Conservation (phyloP, 495 filamentous ascomycete species). For the Hyaloscypha hepaticicola region DNA sequence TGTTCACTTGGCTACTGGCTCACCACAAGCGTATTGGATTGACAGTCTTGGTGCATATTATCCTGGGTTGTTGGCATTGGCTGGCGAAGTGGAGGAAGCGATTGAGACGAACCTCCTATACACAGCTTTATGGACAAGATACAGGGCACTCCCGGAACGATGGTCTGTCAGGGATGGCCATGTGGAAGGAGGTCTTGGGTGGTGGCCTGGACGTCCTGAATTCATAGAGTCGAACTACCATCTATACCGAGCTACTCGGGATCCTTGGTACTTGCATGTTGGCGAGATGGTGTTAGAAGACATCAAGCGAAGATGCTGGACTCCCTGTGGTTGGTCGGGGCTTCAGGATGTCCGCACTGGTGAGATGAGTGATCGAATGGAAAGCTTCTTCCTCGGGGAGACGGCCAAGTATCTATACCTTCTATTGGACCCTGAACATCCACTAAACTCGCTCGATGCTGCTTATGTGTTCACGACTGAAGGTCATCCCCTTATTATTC, state of each 20-base stretch:
- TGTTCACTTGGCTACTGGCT: slow-evolving; percentile 81
- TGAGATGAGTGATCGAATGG: slow-evolving; percentile 92
- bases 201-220: slow-evolving; percentile 94
- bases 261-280: slow-evolving; percentile 94
- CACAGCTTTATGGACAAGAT: slow-evolving; percentile 91
- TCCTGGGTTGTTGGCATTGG: slow-evolving; percentile 82
- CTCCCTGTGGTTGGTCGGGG: slow-evolving; percentile 90
- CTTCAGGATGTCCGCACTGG: slow-evolving; percentile 90
- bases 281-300: slow-evolving; percentile 94
- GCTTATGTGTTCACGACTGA: slow-evolving; percentile 94
- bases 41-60: slow-evolving; percentile 95
- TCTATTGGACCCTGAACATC: slow-evolving; percentile 82
- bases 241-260: slow-evolving; percentile 85
- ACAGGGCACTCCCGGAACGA: slow-evolving; percentile 86
- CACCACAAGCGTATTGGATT: slow-evolving; percentile 80
- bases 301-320: slow-evolving; percentile 87
- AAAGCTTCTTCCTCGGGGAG: slow-evolving; percentile 97
- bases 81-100: slow-evolving; percentile 87
- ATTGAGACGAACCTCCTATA: slow-evolving; percentile 84
- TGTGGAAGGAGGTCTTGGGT: slow-evolving; percentile 82
- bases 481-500: slow-evolving; percentile 90
- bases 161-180: slow-evolving; percentile 86
- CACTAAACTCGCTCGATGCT: slow-evolving; percentile 80
- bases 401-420: slow-evolving; percentile 94
- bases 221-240: slow-evolving; percentile 96